phyloP scores from a whole-genome alignment of 1,284 basidiomycete genomes.

The Ustilago lituana region DNA sequence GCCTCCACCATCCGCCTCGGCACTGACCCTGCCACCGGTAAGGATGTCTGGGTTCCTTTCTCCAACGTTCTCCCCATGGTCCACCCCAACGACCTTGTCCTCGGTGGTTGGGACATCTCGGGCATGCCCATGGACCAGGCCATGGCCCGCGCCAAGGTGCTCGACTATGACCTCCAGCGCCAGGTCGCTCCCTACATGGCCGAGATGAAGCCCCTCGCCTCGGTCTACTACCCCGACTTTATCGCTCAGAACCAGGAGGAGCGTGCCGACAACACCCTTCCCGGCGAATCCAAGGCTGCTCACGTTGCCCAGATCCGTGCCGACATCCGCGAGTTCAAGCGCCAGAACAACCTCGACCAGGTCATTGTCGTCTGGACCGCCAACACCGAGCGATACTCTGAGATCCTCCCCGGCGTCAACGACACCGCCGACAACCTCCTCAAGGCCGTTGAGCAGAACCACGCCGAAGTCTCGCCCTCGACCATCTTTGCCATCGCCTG shows the following conservation, averaged over 20 bases:
- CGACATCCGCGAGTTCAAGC: slow-evolving; percentile 94
- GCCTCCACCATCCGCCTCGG: slow-evolving; percentile 95
- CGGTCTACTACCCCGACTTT: slow-evolving; percentile 77
- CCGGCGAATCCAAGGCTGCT: slow-evolving; percentile 83
- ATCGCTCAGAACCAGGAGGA: slow-evolving; percentile 98
- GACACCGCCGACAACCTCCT: slow-evolving; percentile 92
- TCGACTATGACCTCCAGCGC: slow-evolving; percentile 96
- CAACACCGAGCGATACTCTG: slow-evolving; percentile 97
- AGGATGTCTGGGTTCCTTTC: slow-evolving; percentile 92
- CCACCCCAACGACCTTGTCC: slow-evolving; percentile 95
- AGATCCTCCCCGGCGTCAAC: slow-evolving; percentile 92
- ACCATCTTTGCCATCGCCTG: slow-evolving; percentile 94
- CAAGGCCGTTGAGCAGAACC: slow-evolving; percentile 81
- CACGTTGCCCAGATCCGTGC: slow-evolving; percentile 91
- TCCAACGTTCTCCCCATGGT: slow-evolving; percentile 96
- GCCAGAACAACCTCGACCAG: slow-evolving; percentile 79
- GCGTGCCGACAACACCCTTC: slow-evolving; percentile 90
- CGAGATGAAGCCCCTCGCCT: slow-evolving; percentile 85
- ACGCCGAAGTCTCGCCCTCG: slow-evolving; percentile 92
- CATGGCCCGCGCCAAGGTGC: slow-evolving; percentile 91
- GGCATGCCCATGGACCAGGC: slow-evolving; percentile 84
- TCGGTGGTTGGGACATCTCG: slow-evolving; percentile 98
- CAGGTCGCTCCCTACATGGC: slow-evolving; percentile 89
- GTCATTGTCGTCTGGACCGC: slow-evolving; percentile 96
- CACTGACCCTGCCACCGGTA: slow-evolving; percentile 80